A percentile compares a stretch with the other conserved stretches of the same genome.
Conservation (phyloP, 2,329 filamentous ascomycete species). For the Ophiostoma tasmaniense region DNA sequence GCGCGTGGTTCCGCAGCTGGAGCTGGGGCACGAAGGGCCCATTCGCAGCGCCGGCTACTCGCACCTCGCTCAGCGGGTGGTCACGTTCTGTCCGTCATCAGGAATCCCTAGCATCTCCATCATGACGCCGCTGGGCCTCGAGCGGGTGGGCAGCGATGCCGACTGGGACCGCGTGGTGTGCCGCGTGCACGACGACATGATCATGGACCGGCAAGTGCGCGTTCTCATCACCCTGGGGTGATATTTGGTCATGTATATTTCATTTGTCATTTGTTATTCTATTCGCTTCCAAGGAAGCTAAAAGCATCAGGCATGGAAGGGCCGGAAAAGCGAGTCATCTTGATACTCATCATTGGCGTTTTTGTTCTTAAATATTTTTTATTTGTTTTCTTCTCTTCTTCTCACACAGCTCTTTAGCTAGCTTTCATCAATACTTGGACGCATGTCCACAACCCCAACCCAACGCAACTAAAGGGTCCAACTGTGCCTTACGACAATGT, state of each 20-base stretch:
- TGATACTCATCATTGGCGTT: not conserved
- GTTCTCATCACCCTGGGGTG: slow-evolving; percentile 11
- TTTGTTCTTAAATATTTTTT: not conserved
- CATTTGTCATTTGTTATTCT: not conserved
- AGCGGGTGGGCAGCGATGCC: slow-evolving; percentile 3
- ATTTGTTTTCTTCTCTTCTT: not conserved
- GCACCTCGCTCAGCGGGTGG: not conserved
- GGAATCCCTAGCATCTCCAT: not conserved
- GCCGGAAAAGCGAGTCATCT: not conserved
- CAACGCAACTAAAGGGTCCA: not conserved
- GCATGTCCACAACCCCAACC: not conserved
- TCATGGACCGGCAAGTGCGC: slow-evolving; percentile 16
- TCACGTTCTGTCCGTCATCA: too few relatives aligned
- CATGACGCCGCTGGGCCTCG: slow-evolving; percentile 12
- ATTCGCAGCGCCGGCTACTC: slow-evolving; percentile 14
- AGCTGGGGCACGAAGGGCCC: slow-evolving; percentile 8
- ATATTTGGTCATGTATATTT: too few relatives aligned
- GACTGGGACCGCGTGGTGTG: slow-evolving; percentile 15
- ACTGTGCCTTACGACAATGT: too few relatives aligned
- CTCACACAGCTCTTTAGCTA: not conserved
- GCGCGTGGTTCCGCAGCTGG: slow-evolving; percentile 12
- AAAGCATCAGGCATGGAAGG: not conserved
- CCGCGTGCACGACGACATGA: slow-evolving; percentile 6
- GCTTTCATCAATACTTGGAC: not conserved
- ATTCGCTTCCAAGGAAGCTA: not conserved